Conservation (phyloP, 2,329 filamentous ascomycete genomes). For the Venturia pyrina region DNA sequence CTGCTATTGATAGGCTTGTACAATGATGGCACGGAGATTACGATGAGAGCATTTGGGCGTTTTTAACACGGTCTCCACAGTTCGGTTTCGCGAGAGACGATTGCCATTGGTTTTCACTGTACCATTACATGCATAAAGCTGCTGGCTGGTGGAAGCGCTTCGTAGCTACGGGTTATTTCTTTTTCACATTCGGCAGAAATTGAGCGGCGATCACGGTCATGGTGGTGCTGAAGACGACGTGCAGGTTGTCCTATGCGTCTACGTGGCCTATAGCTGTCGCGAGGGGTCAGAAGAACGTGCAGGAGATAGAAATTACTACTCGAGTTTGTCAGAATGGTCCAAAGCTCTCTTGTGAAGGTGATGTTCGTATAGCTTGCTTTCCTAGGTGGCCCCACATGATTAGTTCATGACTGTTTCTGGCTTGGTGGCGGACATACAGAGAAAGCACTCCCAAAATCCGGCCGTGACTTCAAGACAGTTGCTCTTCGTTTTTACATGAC, state of each 20-base stretch:
- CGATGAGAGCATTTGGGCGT: background rate
- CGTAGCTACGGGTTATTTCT: background rate
- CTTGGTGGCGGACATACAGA: background rate
- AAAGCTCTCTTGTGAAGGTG: too few relatives aligned
- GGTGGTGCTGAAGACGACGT: background rate
- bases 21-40: background rate
- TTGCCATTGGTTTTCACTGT: background rate
- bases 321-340: background rate
- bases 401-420: background rate
- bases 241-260: background rate
- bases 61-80: background rate
- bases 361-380: too few relatives aligned
- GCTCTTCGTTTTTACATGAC: background rate
- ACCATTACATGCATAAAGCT: background rate
- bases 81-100: background rate
- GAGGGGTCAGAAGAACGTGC: background rate
- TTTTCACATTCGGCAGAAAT: background rate
- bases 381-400: background rate
- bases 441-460: background rate
- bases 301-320: background rate
- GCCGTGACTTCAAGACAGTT: background rate
- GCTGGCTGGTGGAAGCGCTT: background rate
- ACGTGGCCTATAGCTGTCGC: background rate
- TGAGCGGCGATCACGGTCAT: background rate
- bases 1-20: background rate